Evolutionary conservation across 352 stramenopile genomes (phyloP).

Genomic region (Phytophthora sojae): DNA sequence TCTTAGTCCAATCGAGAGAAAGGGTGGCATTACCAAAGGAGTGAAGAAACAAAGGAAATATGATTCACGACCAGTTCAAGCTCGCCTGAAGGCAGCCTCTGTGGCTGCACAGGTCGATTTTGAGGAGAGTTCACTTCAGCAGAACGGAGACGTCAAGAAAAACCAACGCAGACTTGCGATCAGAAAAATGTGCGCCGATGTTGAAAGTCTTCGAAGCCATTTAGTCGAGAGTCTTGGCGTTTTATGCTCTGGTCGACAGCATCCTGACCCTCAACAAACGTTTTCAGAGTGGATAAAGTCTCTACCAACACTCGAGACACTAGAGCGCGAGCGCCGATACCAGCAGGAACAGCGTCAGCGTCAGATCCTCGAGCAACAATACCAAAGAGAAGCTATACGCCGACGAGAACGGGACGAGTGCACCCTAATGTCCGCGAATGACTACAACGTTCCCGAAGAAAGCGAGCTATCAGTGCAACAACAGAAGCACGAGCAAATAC

Average conservation of each 20-base stretch:
- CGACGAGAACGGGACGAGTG: slow-evolving; percentile 53
- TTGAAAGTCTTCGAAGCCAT: slow-evolving; percentile 45
- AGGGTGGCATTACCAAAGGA: not conserved
- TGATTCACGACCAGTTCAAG: slow-evolving; percentile 11
- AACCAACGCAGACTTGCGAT: slow-evolving; percentile 40
- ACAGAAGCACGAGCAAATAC: slow-evolving; percentile 40
- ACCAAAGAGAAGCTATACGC: slow-evolving; percentile 44
- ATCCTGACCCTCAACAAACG: slow-evolving; percentile 48
- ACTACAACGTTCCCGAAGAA: slow-evolving; percentile 47
- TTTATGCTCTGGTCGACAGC: slow-evolving; percentile 46
- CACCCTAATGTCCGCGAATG: slow-evolving; percentile 48
- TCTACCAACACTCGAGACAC: slow-evolving; percentile 61
- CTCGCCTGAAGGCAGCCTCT: slow-evolving; percentile 18
- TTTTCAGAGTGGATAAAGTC: slow-evolving; percentile 68
- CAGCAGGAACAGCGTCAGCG: slow-evolving; percentile 52
- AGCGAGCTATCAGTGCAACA: slow-evolving; percentile 34
- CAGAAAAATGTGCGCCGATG: slow-evolving; percentile 18
- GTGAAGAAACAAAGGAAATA: not conserved
- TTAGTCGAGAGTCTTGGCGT: slow-evolving; percentile 45
- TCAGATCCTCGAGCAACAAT: slow-evolving; percentile 55
- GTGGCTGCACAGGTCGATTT: slow-evolving; percentile 20
- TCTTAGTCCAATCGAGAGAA: slow-evolving; percentile 16
- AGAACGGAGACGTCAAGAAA: slow-evolving; percentile 9
- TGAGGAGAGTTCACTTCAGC: not conserved
- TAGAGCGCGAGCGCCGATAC: slow-evolving; percentile 41